Conservation (phyloP, 2,329 filamentous ascomycete species). For the Emmonsiellopsis sp. region DNA sequence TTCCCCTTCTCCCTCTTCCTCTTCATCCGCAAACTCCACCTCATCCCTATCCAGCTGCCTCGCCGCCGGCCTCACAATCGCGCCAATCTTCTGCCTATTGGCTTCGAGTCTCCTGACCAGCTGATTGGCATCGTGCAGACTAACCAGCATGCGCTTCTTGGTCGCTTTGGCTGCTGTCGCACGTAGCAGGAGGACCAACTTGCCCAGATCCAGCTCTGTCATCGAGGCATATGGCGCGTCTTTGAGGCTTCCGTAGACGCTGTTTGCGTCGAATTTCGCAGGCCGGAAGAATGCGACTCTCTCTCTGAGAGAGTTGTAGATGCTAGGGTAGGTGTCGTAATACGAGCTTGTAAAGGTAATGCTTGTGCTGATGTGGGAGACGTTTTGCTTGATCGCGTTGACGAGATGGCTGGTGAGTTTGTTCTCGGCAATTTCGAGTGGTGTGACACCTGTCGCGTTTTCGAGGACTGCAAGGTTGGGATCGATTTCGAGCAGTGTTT, state of each 20-base stretch:
- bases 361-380: neutral
- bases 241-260: neutral
- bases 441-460: constrained; percentile 66
- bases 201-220: neutral
- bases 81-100: constrained; percentile 1
- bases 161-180: constrained; percentile 4
- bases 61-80: neutral
- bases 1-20: neutral
- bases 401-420: constrained; percentile 15
- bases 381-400: constrained; percentile 22
- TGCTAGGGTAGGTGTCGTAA: neutral
- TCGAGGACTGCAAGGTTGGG: constrained; percentile 58
- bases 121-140: constrained; percentile 51
- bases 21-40: neutral
- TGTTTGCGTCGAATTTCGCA: neutral
- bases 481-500: constrained; percentile 39
- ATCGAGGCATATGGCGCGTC: neutral
- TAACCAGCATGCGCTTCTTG: constrained; percentile 45
- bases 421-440: constrained; percentile 23
- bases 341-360: neutral
- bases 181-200: constrained; percentile 3
- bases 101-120: constrained; percentile 43
- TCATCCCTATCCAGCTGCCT: neutral
- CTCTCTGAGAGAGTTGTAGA: neutral
- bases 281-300: no score